Base-by-base conservation (phyloP, 306 rosid species). In the Mimosa pudica region DNA sequence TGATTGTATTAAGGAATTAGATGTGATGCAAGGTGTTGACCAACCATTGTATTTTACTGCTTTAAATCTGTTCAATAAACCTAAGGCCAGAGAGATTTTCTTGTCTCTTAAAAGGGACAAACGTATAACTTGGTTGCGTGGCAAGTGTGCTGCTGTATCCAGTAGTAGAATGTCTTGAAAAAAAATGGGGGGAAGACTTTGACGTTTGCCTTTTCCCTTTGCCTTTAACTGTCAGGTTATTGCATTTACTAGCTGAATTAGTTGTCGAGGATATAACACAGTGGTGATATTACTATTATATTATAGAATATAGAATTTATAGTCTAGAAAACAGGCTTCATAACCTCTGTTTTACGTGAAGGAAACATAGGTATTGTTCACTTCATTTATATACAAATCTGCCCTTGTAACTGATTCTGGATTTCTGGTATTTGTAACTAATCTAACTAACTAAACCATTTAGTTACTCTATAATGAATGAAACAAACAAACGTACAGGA, bases 31-130 rank as follows among this genome's bases (percentile, higher is more conserved):
- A 79, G 92, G 85, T 75, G 89, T 91, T 70, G 92, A 89, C 38
- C 88, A 85, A 72, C 88, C 65, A 48, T 74, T 91, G 32, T 93
- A 93, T 74, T 88, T 88, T 79, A 85, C 91, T 42, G 93, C 98
- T 57, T 63, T 93, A 30, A 94, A 87, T 73, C 81, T 93, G 79
- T 93, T 93, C 86, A 80, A 87, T 74, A 84, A 89, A 24, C 94
- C 94, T 57, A 78, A 54, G 74, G 89, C 91, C 13, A 79, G 96
- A 83, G 97, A 91, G 84, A 77, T 77, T 20, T 91, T 93, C 88
- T 77, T 93, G 85, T 84, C 94, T 64, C 96, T 93, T 72, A 91
- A 70, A 82, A 77, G 75, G 30, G 89, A 89, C 46, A 89, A 86
- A 71, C 91, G 98, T 79, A 73, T 88, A 80, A 78, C 82, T 65